Conservation (phyloP, 371 early-diverging fungal genomes). For the Dichotomocladium elegans region DNA sequence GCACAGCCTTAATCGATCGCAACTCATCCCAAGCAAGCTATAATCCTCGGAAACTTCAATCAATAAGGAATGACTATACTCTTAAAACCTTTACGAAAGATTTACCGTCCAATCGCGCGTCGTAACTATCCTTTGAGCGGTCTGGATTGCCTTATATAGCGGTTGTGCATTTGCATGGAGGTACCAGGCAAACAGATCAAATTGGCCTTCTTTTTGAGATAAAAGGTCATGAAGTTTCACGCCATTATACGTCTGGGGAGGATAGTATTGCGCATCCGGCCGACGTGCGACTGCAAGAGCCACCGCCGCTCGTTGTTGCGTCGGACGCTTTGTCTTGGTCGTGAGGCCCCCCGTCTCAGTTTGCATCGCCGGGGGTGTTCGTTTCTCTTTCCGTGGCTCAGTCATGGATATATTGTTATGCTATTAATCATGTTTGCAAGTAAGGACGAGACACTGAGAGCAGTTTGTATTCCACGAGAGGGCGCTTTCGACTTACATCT, state of each 20-base stretch:
- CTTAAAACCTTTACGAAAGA: too few relatives aligned
- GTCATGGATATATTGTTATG: too few relatives aligned
- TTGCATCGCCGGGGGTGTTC: not conserved
- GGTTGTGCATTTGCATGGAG: slow-evolving; percentile 68
- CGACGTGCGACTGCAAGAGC: slow-evolving; percentile 13
- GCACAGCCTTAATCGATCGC: slow-evolving; percentile 65
- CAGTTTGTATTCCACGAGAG: not conserved
- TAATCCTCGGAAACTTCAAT: not conserved
- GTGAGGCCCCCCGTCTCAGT: not conserved
- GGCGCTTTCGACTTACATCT: slow-evolving; percentile 24
- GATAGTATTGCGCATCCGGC: slow-evolving; percentile 24
- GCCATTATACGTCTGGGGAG: slow-evolving; percentile 41
- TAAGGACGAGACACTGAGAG: not conserved
- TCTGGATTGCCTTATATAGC: slow-evolving; percentile 59
- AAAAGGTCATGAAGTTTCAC: slow-evolving; percentile 32
- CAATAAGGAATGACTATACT: slow-evolving; percentile 14
- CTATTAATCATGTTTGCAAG: not conserved
- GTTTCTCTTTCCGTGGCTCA: slow-evolving; percentile 3
- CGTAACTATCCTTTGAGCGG: slow-evolving; percentile 66
- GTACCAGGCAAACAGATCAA: slow-evolving; percentile 71
- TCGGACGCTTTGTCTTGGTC: not conserved
- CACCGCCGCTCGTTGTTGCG: slow-evolving; percentile 11
- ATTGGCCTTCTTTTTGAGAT: slow-evolving; percentile 26
- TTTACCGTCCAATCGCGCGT: slow-evolving; percentile 85
- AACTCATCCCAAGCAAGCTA: slow-evolving; percentile 83